phyloP scores from a whole-genome alignment of 2,329 filamentous ascomycete species.

The Aspergillus ibericus region DNA sequence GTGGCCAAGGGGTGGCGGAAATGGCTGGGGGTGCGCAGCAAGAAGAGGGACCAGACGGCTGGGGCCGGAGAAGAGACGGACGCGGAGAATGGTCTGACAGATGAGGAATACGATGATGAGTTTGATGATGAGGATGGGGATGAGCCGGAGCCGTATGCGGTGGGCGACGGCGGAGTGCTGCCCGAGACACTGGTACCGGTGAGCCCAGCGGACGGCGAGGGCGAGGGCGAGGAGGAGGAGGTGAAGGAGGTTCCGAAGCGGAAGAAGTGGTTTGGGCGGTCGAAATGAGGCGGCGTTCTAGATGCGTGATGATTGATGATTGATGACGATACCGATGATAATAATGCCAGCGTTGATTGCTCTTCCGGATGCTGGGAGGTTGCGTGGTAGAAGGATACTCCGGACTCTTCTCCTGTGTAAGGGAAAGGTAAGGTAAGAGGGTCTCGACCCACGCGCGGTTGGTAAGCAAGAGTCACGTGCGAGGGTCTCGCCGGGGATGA shows the following conservation, averaged over 20 bases:
- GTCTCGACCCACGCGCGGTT: conserved; percentile 21
- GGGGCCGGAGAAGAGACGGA: conserved; percentile 23
- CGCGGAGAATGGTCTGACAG: conserved; percentile 16
- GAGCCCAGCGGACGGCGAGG: conserved; percentile 13
- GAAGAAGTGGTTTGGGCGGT: conserved; percentile 35
- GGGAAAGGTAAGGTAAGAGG: no score
- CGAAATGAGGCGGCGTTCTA: conserved; percentile 18
- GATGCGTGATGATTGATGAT: neutral
- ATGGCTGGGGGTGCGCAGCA: conserved; percentile 34
- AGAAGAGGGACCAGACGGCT: conserved; percentile 22
- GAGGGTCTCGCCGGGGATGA: conserved; percentile 12
- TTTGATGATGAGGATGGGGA: conserved; percentile 10
- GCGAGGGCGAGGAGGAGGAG: conserved; percentile 12
- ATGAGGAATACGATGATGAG: conserved; percentile 20
- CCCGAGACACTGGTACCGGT: conserved; percentile 12
- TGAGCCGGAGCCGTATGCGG: neutral
- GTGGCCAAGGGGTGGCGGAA: conserved; percentile 43
- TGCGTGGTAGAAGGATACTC: no score
- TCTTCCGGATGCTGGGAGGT: no score
- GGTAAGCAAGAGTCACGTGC: conserved; percentile 22
- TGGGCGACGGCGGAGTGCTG: neutral
- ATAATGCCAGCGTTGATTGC: neutral
- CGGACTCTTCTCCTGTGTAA: no score
- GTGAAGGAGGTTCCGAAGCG: conserved; percentile 18
- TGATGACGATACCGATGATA: neutral